Conservation (phyloP, 1,139 yeast species). For the Sugiyamaella paludigena region DNA sequence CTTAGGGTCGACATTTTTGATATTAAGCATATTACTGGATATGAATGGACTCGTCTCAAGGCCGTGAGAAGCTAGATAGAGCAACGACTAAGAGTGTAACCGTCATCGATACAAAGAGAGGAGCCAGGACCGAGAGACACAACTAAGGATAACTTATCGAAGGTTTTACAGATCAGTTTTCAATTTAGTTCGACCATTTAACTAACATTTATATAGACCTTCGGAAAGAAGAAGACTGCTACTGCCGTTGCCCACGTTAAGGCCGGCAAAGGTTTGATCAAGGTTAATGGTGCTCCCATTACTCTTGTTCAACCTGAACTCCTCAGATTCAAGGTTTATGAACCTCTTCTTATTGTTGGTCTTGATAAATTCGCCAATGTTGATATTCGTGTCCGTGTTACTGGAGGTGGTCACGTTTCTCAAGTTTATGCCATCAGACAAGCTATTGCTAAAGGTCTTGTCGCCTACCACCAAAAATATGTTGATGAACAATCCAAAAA, state of each 20-base stretch:
- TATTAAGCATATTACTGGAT: too few relatives aligned
- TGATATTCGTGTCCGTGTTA: constrained; percentile 97
- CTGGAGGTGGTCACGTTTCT: constrained; percentile 99
- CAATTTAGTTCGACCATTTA: constrained; percentile 1
- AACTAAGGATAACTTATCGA: too few relatives aligned
- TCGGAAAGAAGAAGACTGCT: constrained; percentile 99
- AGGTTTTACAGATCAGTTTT: too few relatives aligned
- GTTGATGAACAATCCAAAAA: constrained; percentile 99
- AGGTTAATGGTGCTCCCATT: constrained; percentile 99
- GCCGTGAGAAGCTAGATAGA: too few relatives aligned
- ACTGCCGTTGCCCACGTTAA: constrained; percentile 99
- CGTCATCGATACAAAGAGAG: too few relatives aligned
- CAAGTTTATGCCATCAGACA: constrained; percentile 99
- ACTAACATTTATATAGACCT: constrained; percentile 56
- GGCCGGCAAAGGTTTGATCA: constrained; percentile 99
- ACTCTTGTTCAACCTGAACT: constrained; percentile 98
- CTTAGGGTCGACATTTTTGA: too few relatives aligned
- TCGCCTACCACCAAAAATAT: constrained; percentile 99
- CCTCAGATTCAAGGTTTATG: constrained; percentile 99
- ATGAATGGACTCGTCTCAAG: too few relatives aligned
- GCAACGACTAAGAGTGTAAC: too few relatives aligned
- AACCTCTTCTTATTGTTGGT: constrained; percentile 97
- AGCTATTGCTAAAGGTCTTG: constrained; percentile 99
- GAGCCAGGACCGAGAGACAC: too few relatives aligned
- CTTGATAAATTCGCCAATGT: constrained; percentile 98